phyloP scores from a whole-genome alignment of 2,329 filamentous ascomycete species.

The Trichoderma cornu-damae region DNA sequence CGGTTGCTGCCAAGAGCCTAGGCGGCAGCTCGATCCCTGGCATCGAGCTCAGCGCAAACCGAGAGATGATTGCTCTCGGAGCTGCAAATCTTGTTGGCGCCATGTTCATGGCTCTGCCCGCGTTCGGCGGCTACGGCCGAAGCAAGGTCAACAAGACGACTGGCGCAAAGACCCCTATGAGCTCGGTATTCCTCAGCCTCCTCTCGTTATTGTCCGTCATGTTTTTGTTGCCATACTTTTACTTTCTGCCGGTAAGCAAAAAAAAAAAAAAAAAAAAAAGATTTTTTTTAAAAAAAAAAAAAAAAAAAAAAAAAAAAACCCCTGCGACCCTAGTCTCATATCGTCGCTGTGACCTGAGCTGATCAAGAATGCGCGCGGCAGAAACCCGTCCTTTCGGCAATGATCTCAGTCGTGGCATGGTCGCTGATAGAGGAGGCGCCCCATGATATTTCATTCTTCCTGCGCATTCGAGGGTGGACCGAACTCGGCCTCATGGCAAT shows the following conservation, averaged over 20 bases:
- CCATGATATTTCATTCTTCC: slow-evolving; percentile 85
- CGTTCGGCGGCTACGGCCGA: slow-evolving; percentile 92
- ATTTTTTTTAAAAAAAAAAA: too few species aligned
- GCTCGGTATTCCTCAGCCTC: slow-evolving; percentile 76
- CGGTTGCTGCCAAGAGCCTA: slow-evolving; percentile 88
- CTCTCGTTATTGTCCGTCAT: slow-evolving; percentile 77
- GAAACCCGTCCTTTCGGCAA: slow-evolving; percentile 89
- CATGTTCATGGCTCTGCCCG: slow-evolving; percentile 86
- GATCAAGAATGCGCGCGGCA: slow-evolving; percentile 32
- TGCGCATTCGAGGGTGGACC: slow-evolving; percentile 75
- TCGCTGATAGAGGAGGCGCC: slow-evolving; percentile 94
- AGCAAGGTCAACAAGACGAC: slow-evolving; percentile 94
- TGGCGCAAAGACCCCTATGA: slow-evolving; percentile 89
- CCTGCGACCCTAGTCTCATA: not conserved
- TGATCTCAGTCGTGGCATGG: slow-evolving; percentile 94
- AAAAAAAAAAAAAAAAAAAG: too few species aligned
- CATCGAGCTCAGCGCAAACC: slow-evolving; percentile 81
- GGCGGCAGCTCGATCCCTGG: slow-evolving; percentile 64
- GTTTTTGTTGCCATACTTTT: slow-evolving; percentile 84
- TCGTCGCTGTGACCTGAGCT: not conserved
- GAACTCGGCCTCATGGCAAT: slow-evolving; percentile 83
- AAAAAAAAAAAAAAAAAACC: too few species aligned
- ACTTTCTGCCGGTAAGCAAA: slow-evolving; percentile 79
- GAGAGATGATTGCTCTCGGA: slow-evolving; percentile 87
- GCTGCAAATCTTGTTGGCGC: slow-evolving; percentile 86